Percentiles rank a stretch among this genome's conserved stretches.
phyloP scores from a whole-genome alignment of 306 rosid genomes.

The Corylus avellana region DNA sequence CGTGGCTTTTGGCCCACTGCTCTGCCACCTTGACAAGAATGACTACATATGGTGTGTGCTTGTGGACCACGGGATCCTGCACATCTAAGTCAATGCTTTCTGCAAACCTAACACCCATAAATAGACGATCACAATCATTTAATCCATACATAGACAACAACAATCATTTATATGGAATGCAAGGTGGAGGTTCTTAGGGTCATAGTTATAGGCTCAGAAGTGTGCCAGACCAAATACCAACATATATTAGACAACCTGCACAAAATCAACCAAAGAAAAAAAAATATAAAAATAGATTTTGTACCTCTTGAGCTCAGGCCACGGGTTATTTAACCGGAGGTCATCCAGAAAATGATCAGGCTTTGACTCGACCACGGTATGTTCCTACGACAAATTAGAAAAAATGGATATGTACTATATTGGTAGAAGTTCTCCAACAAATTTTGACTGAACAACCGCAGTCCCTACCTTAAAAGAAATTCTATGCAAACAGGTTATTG shows the following conservation, averaged over 20 bases:
- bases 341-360: conserved; percentile 98
- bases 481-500: neutral
- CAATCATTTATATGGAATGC: conserved; percentile 27
- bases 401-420: conserved; percentile 13
- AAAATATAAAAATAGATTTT: conserved; percentile 18
- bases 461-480: conserved; percentile 9
- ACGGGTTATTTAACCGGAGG: conserved; percentile 94
- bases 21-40: conserved; percentile 91
- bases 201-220: conserved; percentile 11
- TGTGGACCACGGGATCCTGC: conserved; percentile 77
- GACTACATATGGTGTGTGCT: conserved; percentile 84
- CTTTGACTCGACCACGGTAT: conserved; percentile 90
- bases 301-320: conserved; percentile 94
- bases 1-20: conserved; percentile 85
- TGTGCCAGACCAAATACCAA: conserved; percentile 12
- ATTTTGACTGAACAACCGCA: conserved; percentile 14
- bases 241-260: conserved; percentile 1
- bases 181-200: conserved; percentile 12
- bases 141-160: conserved; percentile 18
- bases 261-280: conserved; percentile 4
- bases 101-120: conserved; percentile 52
- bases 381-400: conserved; percentile 65
- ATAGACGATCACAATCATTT: conserved; percentile 32
- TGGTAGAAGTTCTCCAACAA: conserved; percentile 2
- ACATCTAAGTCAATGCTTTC: conserved; percentile 74